Evolutionary conservation across 2,329 filamentous ascomycete genomes (phyloP).

Genomic region (Dichotomopilus funicola): DNA sequence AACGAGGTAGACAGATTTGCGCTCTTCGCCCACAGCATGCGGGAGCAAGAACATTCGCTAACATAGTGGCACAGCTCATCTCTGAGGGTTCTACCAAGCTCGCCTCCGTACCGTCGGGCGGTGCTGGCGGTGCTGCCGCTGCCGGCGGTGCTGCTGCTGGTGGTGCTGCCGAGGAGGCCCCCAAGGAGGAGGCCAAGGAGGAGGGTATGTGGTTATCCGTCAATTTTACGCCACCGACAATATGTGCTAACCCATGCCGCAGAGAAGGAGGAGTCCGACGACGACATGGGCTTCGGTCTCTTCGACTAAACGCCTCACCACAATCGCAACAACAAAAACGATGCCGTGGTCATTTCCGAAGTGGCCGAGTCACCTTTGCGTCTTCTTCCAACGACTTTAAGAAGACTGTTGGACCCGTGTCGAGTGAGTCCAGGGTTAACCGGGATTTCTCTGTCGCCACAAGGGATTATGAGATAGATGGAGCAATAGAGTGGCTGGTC

Average conservation of each 20-base stretch:
- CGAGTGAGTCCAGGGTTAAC: constrained; percentile 14
- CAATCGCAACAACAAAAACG: constrained; percentile 3
- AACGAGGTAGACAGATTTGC: constrained; percentile 62
- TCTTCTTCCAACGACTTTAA: constrained; percentile 11
- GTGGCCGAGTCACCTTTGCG: constrained; percentile 14
- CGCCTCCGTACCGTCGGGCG: constrained; percentile 92
- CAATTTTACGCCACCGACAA: neutral
- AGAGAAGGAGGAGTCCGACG: constrained; percentile 66
- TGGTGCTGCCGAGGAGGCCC: constrained; percentile 57
- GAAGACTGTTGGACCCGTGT: constrained; percentile 6
- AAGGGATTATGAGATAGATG: constrained; percentile 15
- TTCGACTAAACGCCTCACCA: constrained; percentile 55
- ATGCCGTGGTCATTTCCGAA: constrained; percentile 16
- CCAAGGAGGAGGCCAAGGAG: constrained; percentile 62
- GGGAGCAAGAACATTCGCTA: constrained; percentile 11
- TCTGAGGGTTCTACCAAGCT: constrained; percentile 85
- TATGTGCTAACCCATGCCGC: constrained; percentile 26
- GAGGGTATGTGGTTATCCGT: constrained; percentile 59
- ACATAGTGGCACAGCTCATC: constrained; percentile 62
- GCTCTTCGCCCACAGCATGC: no score
- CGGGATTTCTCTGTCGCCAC: constrained; percentile 10
- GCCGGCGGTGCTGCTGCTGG: constrained; percentile 61
- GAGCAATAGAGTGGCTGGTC: constrained; percentile 14
- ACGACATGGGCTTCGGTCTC: constrained; percentile 72
- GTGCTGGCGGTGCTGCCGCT: constrained; percentile 64